Conservation (phyloP, 306 rosid species). For the Cajanus cajan region DNA sequence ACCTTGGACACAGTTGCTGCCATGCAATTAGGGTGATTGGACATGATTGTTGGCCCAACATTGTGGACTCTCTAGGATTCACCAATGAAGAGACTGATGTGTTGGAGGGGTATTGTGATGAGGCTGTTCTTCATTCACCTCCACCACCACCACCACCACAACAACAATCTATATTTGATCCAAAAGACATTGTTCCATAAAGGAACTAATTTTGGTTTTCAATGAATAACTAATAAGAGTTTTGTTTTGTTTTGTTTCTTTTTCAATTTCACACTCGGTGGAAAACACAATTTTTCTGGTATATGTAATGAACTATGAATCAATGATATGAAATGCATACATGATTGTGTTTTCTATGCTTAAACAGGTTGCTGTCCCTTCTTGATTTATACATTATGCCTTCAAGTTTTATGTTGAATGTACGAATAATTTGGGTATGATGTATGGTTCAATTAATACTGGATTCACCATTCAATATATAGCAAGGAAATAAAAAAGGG, state of each 20-base stretch:
- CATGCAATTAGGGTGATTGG: background rate
- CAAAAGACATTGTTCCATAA: background rate
- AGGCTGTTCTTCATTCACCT: background rate
- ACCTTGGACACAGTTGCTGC: conserved; percentile 2
- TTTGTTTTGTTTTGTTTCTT: background rate
- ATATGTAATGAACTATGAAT: background rate
- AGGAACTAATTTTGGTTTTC: background rate
- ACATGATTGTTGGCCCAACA: conserved; percentile 13
- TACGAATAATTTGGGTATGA: background rate
- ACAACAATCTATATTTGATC: background rate
- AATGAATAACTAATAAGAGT: background rate
- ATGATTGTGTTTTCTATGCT: background rate
- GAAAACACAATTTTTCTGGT: background rate
- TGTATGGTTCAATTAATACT: no score
- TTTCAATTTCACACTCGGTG: background rate
- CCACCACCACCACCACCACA: background rate
- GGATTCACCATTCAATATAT: background rate
- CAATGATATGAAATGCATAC: background rate
- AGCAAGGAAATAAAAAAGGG: background rate
- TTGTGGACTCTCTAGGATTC: background rate
- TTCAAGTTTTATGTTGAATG: background rate
- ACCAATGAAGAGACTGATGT: background rate
- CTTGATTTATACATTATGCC: background rate
- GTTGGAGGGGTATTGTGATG: background rate
- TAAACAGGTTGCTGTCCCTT: background rate